Evolutionary conservation across 306 rosid genomes (phyloP).

Genomic region (Rosa persica): DNA sequence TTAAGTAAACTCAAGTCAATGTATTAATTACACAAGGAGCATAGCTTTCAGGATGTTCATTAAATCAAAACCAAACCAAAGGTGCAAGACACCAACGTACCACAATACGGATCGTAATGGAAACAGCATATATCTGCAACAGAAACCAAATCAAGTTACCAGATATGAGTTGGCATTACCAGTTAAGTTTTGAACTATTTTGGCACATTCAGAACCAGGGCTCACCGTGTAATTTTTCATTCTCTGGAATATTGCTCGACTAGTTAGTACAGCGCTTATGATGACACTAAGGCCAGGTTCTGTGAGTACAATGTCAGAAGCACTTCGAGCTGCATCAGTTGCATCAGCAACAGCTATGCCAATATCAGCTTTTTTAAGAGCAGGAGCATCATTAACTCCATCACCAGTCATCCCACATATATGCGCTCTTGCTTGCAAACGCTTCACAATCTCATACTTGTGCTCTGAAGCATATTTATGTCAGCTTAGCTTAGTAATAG

Average conservation of each 20-base stretch:
- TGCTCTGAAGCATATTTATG: slow-evolving; percentile 48
- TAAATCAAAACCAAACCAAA: not conserved
- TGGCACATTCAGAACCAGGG: slow-evolving; percentile 11
- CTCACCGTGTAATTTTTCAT: slow-evolving; percentile 89
- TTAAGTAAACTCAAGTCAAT: slow-evolving; percentile 10
- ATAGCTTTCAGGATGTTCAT: not conserved
- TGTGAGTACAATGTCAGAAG: slow-evolving; percentile 85
- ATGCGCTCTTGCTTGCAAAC: slow-evolving; percentile 77
- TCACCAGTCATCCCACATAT: slow-evolving; percentile 92
- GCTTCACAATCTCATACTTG: slow-evolving; percentile 80
- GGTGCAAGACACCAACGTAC: slow-evolving; percentile 38
- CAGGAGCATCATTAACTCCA: slow-evolving; percentile 90
- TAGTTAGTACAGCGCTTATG: slow-evolving; percentile 85
- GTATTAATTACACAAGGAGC: not conserved
- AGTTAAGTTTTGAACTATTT: not conserved
- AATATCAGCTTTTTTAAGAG: slow-evolving; percentile 84
- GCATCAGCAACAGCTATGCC: slow-evolving; percentile 97
- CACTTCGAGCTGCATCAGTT: slow-evolving; percentile 87
- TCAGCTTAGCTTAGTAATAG: not conserved
- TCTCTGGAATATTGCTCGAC: slow-evolving; percentile 89
- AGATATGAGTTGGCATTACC: not conserved
- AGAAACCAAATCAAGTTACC: slow-evolving; percentile 10
- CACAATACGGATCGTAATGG: slow-evolving; percentile 90
- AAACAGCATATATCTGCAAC: slow-evolving; percentile 81
- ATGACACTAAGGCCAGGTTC: slow-evolving; percentile 88